Conservation (phyloP, 2,329 filamentous ascomycete species). For the Aspergillus sp. region DNA sequence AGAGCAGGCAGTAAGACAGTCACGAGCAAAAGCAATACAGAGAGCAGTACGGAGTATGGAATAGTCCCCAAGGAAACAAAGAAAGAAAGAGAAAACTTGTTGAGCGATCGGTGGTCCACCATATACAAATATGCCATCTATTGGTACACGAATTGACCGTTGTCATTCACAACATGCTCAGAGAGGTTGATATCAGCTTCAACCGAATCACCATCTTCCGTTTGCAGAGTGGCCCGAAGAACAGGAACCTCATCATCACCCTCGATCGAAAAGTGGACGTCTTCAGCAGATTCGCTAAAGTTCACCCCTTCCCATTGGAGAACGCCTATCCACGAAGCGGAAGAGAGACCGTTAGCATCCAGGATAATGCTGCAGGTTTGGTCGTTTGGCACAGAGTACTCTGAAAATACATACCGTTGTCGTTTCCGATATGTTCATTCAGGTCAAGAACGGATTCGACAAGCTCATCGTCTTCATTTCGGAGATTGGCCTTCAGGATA, state of each 20-base stretch:
- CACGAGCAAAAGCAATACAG: too few relatives aligned
- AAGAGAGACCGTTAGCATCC: background rate
- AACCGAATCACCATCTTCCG: background rate
- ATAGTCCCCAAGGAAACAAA: too few relatives aligned
- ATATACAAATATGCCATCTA: background rate
- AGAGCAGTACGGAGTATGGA: too few relatives aligned
- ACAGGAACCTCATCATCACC: conserved; percentile 12
- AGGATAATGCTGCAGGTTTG: background rate
- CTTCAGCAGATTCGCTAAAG: conserved; percentile 9
- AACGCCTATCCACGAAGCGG: conserved; percentile 3
- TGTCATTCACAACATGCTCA: conserved; percentile 8
- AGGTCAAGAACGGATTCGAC: conserved; percentile 9
- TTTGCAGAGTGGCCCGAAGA: conserved; percentile 8
- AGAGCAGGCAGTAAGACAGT: too few relatives aligned
- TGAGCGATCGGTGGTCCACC: too few relatives aligned
- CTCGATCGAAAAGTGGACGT: conserved; percentile 10
- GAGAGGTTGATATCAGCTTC: conserved; percentile 11
- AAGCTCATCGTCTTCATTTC: conserved; percentile 3
- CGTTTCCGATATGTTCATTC: conserved; percentile 11
- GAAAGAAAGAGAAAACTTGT: too few relatives aligned
- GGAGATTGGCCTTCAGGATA: conserved; percentile 8
- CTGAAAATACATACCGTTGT: conserved; percentile 7
- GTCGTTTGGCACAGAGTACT: background rate
- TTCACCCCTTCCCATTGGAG: conserved; percentile 11
- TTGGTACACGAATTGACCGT: conserved; percentile 1